Evolutionary conservation across 352 stramenopile genomes (phyloP).

Genomic region (Peronospora belbahrii): DNA sequence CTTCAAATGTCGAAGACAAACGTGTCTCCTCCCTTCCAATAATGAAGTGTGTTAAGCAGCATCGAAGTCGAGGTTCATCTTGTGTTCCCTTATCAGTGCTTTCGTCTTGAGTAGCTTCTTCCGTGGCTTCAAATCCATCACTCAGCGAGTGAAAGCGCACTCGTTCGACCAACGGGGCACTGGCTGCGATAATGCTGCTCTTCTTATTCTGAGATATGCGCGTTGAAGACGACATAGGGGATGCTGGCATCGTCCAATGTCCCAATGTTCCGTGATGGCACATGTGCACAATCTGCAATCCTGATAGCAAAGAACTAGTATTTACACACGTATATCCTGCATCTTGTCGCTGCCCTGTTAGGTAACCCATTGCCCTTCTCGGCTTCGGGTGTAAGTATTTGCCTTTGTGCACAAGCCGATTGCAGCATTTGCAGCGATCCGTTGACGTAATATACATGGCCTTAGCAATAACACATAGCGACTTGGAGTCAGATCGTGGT

Average conservation of each 20-base stretch:
- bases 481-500: slow-evolving; percentile 64
- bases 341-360: slow-evolving; percentile 9
- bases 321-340: slow-evolving; percentile 47
- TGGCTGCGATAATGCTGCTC: slow-evolving; percentile 10
- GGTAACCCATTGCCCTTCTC: background rate
- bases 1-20: slow-evolving; percentile 28
- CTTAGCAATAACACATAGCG: slow-evolving; percentile 40
- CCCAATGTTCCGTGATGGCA: slow-evolving; percentile 46
- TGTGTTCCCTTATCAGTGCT: background rate
- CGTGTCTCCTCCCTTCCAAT: slow-evolving; percentile 30
- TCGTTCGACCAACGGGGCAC: slow-evolving; percentile 3
- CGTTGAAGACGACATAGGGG: slow-evolving; percentile 3
- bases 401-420: slow-evolving; percentile 7
- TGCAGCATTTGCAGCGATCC: slow-evolving; percentile 52
- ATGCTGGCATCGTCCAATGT: slow-evolving; percentile 38
- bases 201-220: slow-evolving; percentile 1
- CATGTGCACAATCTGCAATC: slow-evolving; percentile 43
- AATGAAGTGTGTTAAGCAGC: slow-evolving; percentile 39
- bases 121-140: slow-evolving; percentile 24
- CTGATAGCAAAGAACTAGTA: slow-evolving; percentile 1
- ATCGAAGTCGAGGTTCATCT: background rate
- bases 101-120: slow-evolving; percentile 3
- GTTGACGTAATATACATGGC: slow-evolving; percentile 45
- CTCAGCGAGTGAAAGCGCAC: slow-evolving; percentile 21
- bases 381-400: slow-evolving; percentile 4